A percentile compares a stretch with the other conserved stretches of the same genome.
Evolutionary conservation across 495 filamentous ascomycete species (phyloP).

Genomic region (Talaromyces ruber): DNA sequence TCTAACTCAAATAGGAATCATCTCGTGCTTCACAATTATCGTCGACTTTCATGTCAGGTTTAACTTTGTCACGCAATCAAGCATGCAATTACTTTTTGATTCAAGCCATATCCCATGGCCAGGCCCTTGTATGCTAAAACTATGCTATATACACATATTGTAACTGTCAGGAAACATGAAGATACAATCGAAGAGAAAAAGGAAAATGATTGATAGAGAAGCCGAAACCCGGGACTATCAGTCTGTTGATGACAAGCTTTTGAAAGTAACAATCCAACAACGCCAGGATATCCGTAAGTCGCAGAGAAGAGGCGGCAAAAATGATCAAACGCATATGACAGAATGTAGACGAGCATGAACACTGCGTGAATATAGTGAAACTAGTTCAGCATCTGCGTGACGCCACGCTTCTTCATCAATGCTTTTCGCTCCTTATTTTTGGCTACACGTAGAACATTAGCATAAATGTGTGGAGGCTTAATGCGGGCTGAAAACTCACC

Average conservation of each 20-base stretch:
- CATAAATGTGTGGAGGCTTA: conserved; percentile 10
- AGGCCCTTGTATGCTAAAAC: neutral
- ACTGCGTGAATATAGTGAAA: neutral
- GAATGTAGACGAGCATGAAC: neutral
- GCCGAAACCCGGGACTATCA: neutral
- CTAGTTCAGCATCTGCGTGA: conserved; percentile 10
- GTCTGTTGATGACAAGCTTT: conserved; percentile 3
- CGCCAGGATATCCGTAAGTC: conserved; percentile 8
- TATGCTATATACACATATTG: neutral
- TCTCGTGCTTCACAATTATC: neutral
- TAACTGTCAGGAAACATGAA: neutral
- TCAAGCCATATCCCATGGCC: neutral
- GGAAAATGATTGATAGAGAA: neutral
- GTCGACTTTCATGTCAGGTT: neutral
- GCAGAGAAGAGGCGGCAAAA: neutral
- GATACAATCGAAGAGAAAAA: neutral
- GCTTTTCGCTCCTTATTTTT: conserved; percentile 68
- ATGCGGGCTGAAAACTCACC: conserved; percentile 35
- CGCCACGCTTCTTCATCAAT: conserved; percentile 61
- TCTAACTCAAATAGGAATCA: neutral
- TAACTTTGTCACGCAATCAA: neutral
- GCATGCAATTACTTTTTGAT: neutral
- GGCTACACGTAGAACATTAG: conserved; percentile 35
- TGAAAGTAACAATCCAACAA: conserved; percentile 3
- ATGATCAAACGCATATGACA: neutral